These are phyloP conservation scores for Candida ascalaphidarum DNA, from an alignment of 805 yeast species.

Conservation along the genomic window DNA sequence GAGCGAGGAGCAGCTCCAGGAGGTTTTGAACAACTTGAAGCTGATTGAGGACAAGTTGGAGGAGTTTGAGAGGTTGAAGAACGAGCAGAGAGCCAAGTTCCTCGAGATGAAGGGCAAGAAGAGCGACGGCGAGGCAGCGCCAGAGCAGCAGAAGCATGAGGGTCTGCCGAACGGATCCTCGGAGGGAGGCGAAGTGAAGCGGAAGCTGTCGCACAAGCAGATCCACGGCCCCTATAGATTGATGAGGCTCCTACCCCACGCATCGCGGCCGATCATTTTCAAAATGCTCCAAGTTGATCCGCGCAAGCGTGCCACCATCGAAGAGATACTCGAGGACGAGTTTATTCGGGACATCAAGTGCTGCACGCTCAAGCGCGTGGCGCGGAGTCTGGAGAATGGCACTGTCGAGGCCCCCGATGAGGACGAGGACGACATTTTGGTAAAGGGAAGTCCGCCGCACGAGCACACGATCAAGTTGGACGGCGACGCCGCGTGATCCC, in stretches of 20 bases:
- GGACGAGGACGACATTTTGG: constrained; percentile 27
- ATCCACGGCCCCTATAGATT: constrained; percentile 79
- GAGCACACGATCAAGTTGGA: constrained; percentile 29
- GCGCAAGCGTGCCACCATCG: constrained; percentile 51
- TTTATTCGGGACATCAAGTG: constrained; percentile 60
- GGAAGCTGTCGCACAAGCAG: constrained; percentile 38
- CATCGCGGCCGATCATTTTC: constrained; percentile 68
- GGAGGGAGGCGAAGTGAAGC: constrained; percentile 13
- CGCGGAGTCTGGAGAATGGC: constrained; percentile 10
- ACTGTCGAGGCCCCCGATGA: constrained; percentile 22
- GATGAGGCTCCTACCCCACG: constrained; percentile 76
- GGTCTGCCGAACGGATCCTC: constrained; percentile 6
- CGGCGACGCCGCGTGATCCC: too few relatives aligned
- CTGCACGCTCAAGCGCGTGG: constrained; percentile 41
- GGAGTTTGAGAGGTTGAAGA: constrained; percentile 25
- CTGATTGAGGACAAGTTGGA: constrained; percentile 28
- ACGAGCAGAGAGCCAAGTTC: constrained; percentile 24
- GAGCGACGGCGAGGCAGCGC: constrained; percentile 3
- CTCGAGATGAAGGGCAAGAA: constrained; percentile 10
- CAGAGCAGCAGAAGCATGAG: constrained; percentile 2
- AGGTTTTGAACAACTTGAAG: constrained; percentile 23
- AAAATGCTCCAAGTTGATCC: constrained; percentile 60
- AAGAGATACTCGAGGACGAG: constrained; percentile 57
- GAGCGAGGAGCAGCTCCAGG: constrained; percentile 23
- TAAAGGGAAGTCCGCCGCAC: constrained; percentile 29